A percentile compares a stretch with the other conserved stretches of the same genome.
Conservation (phyloP, 176 grass and related monocot genomes). For the Thalia dealbata region DNA sequence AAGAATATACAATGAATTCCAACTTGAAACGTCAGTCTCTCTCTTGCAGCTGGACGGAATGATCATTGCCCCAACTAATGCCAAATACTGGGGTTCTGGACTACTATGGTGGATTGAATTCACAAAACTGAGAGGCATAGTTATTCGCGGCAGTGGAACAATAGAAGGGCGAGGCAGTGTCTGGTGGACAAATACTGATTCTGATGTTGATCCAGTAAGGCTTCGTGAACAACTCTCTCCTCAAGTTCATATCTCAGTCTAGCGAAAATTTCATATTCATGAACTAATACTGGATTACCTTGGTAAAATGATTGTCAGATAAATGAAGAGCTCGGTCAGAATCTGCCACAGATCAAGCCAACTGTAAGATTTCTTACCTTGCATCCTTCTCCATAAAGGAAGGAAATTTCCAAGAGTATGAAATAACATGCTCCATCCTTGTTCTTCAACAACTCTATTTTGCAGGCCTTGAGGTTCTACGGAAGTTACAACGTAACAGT, state of each 20-base stretch:
- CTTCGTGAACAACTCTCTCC: not conserved
- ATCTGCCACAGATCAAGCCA: slow-evolving; percentile 88
- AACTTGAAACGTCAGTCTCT: not conserved
- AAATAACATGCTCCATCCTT: slow-evolving; percentile 18
- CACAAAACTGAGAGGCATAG: slow-evolving; percentile 79
- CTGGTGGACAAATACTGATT: slow-evolving; percentile 71
- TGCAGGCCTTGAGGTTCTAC: slow-evolving; percentile 96
- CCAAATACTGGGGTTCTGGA: slow-evolving; percentile 65
- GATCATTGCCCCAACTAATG: slow-evolving; percentile 66
- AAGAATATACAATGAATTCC: not conserved
- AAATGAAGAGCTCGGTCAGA: slow-evolving; percentile 36
- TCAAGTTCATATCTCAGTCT: not conserved
- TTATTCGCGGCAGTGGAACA: slow-evolving; percentile 70
- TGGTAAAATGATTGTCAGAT: slow-evolving; percentile 36
- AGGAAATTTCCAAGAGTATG: slow-evolving; percentile 1
- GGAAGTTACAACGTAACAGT: slow-evolving; percentile 84
- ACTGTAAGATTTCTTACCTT: slow-evolving; percentile 45
- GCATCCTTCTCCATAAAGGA: not conserved
- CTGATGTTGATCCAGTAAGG: slow-evolving; percentile 61
- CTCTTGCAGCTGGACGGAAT: slow-evolving; percentile 24
- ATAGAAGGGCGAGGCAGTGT: slow-evolving; percentile 79
- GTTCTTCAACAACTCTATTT: slow-evolving; percentile 10
- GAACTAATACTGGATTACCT: not conserved
- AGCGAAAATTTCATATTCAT: slow-evolving; percentile 25
- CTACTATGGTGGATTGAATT: slow-evolving; percentile 95